phyloP scores from a whole-genome alignment of 129 eudicot species.

The Flaveria bidentis region DNA sequence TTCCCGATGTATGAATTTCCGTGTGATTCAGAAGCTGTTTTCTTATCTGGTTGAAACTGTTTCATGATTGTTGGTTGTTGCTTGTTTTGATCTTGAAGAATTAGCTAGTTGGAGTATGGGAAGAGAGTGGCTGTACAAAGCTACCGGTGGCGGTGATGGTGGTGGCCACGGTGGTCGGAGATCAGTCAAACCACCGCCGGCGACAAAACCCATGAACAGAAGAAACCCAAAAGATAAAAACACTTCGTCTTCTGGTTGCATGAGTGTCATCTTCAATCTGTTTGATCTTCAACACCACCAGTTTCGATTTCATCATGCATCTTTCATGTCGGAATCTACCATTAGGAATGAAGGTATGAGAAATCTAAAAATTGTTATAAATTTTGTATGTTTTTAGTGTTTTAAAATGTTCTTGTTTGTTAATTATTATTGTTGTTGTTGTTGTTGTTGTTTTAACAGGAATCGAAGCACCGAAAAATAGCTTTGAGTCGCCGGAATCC shows the following conservation, averaged over 20 bases:
- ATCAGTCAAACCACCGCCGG: not conserved
- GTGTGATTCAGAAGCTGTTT: conserved; percentile 13
- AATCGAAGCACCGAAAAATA: conserved; percentile 84
- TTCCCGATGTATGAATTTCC: conserved; percentile 37
- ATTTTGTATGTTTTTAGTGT: not conserved
- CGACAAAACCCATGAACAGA: not conserved
- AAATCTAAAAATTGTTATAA: not conserved
- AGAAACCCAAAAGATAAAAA: conserved; percentile 31
- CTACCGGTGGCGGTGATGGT: conserved; percentile 18
- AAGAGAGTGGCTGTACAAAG: conserved; percentile 53
- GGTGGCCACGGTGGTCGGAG: conserved; percentile 11
- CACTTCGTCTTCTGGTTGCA: conserved; percentile 59
- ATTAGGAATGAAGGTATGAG: not conserved
- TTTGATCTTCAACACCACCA: conserved; percentile 55
- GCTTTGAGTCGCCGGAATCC: conserved; percentile 63
- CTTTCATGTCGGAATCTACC: conserved; percentile 34
- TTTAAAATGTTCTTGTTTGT: not conserved
- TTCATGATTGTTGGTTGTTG: not conserved
- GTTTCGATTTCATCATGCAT: conserved; percentile 36
- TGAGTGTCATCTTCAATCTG: conserved; percentile 66
- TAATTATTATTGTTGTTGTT: not conserved
- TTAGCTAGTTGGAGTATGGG: conserved; percentile 38
- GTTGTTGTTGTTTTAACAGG: conserved; percentile 40
- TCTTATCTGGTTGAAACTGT: not conserved
- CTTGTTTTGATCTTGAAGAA: not conserved